Percentiles rank a stretch among this genome's conserved stretches.
These are phyloP conservation scores for Candida multigemmis DNA, from an alignment of 805 yeast species.

Conservation along the genomic window DNA sequence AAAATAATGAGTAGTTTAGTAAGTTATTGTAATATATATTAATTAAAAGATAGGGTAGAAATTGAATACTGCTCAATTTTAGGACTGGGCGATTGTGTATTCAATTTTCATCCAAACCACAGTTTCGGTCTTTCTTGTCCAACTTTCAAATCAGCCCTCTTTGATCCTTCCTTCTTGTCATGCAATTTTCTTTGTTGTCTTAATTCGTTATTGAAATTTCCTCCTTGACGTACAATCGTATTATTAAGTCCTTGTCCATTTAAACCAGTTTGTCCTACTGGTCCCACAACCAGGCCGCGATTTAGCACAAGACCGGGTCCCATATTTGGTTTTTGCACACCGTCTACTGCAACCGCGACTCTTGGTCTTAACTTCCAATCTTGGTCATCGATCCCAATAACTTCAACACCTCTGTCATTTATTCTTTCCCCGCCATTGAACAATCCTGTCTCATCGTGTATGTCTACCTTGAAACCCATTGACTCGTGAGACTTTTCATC, in stretches of 20 bases:
- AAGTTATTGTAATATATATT: no score
- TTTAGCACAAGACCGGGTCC: conserved; percentile 6
- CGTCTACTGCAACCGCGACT: not conserved
- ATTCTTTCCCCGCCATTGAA: conserved; percentile 39
- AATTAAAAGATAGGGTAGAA: no score
- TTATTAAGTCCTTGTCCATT: no score
- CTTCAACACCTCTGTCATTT: conserved; percentile 11
- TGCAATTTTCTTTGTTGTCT: conserved; percentile 16
- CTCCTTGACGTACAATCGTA: no score
- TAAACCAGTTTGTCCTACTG: conserved; percentile 1
- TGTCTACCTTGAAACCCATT: conserved; percentile 43
- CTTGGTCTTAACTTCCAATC: conserved; percentile 24
- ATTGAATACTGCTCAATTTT: no score
- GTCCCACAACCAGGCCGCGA: conserved; percentile 4
- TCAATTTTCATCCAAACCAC: no score
- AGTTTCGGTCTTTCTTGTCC: conserved; percentile 19
- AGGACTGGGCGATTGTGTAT: no score
- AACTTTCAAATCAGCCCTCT: conserved; percentile 18
- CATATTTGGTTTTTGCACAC: conserved; percentile 3
- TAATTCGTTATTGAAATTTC: conserved; percentile 17
- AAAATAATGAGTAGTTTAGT: no score
- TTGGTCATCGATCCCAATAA: conserved; percentile 13
- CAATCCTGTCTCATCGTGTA: conserved; percentile 57
- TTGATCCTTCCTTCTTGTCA: conserved; percentile 11
- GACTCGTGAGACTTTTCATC: conserved; percentile 46